Evolutionary conservation across 1,284 basidiomycete genomes (phyloP).

Genomic region (Porodaedalea pini): DNA sequence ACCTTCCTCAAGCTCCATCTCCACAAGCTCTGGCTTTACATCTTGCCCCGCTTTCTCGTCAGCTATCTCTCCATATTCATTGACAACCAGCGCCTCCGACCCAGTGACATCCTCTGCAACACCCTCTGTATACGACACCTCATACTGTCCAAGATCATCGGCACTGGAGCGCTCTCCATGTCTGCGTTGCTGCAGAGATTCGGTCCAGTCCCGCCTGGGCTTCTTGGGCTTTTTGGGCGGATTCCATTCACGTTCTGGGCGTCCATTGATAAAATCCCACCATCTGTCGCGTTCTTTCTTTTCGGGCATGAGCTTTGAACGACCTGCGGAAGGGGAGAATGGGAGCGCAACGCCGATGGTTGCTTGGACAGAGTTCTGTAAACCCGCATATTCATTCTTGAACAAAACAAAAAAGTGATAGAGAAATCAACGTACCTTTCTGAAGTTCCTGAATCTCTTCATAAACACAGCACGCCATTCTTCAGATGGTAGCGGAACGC

Average conservation of each 20-base stretch:
- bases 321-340: slow-evolving; percentile 22
- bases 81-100: slow-evolving; percentile 3
- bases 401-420: slow-evolving; percentile 13
- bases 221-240: slow-evolving; percentile 43
- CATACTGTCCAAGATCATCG: slow-evolving; percentile 26
- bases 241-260: slow-evolving; percentile 64
- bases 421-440: slow-evolving; percentile 43
- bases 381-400: neutral
- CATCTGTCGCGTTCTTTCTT: slow-evolving; percentile 66
- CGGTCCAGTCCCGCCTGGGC: slow-evolving; percentile 11
- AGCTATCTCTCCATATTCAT: slow-evolving; percentile 18
- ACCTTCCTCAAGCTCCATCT: slow-evolving; percentile 26
- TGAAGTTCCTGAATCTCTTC: slow-evolving; percentile 58
- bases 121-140: slow-evolving; percentile 26
- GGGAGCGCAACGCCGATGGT: slow-evolving; percentile 46
- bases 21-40: slow-evolving; percentile 40
- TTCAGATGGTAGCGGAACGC: slow-evolving; percentile 50
- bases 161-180: slow-evolving; percentile 30
- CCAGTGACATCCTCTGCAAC: slow-evolving; percentile 20
- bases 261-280: slow-evolving; percentile 74
- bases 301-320: slow-evolving; percentile 52
- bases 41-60: slow-evolving; percentile 33
- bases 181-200: slow-evolving; percentile 28
- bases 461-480: slow-evolving; percentile 61
- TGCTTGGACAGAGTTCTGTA: slow-evolving; percentile 62